These are phyloP conservation scores for Exophiala mesophila DNA, from an alignment of 2,329 filamentous ascomycete species.

Conservation along the genomic window DNA sequence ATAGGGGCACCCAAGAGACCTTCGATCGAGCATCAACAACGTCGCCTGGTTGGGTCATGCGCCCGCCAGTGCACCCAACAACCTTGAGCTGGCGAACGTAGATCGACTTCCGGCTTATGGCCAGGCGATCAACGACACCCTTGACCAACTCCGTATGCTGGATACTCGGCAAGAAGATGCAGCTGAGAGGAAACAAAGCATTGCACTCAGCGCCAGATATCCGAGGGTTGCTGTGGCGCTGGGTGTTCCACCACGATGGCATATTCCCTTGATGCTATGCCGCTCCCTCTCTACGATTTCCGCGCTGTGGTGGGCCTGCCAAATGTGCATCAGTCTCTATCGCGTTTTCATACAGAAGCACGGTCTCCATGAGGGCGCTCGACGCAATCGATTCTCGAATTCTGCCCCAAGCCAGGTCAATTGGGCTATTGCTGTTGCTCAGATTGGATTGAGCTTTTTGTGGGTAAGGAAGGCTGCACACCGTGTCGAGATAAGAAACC, in stretches of 20 bases:
- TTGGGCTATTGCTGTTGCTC: constrained; percentile 16
- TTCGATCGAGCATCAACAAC: neutral
- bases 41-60: constrained; percentile 10
- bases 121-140: neutral
- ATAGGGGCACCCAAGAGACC: too few species aligned
- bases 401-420: constrained; percentile 31
- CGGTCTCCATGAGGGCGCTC: constrained; percentile 10
- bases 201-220: constrained; percentile 48
- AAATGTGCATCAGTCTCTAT: constrained; percentile 51
- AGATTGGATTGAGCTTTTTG: constrained; percentile 25
- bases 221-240: constrained; percentile 74
- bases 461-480: constrained; percentile 39
- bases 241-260: constrained; percentile 67
- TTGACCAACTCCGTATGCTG: neutral
- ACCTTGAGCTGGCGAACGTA: constrained; percentile 18
- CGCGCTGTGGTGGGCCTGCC: constrained; percentile 66
- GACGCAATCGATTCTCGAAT: neutral
- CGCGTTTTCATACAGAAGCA: constrained; percentile 36
- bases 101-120: constrained; percentile 17
- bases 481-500: constrained; percentile 62
- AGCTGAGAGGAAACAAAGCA: constrained; percentile 7
- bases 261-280: constrained; percentile 66
- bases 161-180: neutral
- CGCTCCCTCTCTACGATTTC: constrained; percentile 68
- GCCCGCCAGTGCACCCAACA: constrained; percentile 23